Conservation (phyloP, 179 eudicot species). For the Drosera spatulata region DNA sequence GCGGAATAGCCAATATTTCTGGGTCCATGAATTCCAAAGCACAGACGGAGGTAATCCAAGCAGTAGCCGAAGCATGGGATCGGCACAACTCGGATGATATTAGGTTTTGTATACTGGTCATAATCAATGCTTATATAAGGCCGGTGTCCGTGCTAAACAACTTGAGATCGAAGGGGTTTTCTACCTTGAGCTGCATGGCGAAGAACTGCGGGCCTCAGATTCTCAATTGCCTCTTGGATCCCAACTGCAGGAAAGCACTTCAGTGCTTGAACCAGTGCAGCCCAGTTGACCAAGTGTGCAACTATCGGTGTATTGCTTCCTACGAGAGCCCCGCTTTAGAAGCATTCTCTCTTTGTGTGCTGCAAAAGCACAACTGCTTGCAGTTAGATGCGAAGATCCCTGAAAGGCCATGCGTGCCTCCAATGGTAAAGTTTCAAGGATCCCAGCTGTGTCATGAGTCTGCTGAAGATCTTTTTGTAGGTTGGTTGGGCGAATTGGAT, state of each 20-base stretch:
- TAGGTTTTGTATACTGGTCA: slow-evolving; percentile 61
- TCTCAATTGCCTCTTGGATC: slow-evolving; percentile 79
- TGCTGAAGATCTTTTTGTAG: slow-evolving; percentile 94
- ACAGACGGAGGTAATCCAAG: slow-evolving; percentile 30
- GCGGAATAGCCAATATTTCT: slow-evolving; percentile 21
- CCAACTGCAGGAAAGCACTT: slow-evolving; percentile 80
- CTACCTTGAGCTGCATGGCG: slow-evolving; percentile 79
- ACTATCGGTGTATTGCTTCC: slow-evolving; percentile 81
- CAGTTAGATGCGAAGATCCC: slow-evolving; percentile 76
- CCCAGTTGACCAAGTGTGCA: slow-evolving; percentile 96
- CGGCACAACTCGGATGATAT: slow-evolving; percentile 87
- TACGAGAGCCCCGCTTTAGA: slow-evolving; percentile 74
- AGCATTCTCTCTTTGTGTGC: slow-evolving; percentile 74
- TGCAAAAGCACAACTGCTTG: slow-evolving; percentile 84
- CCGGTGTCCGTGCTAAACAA: slow-evolving; percentile 68
- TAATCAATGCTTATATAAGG: slow-evolving; percentile 72
- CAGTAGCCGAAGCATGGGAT: slow-evolving; percentile 73
- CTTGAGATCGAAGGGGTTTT: slow-evolving; percentile 81
- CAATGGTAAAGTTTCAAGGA: slow-evolving; percentile 55
- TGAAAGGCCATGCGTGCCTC: slow-evolving; percentile 58
- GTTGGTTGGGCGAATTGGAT: slow-evolving; percentile 73
- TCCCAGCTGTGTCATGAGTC: slow-evolving; percentile 42
- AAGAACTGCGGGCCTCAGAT: slow-evolving; percentile 82
- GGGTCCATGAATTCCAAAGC: slow-evolving; percentile 24
- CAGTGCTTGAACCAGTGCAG: slow-evolving; percentile 92